Conservation (phyloP, 2,329 filamentous ascomycete genomes). For the Fusarium avenaceum region DNA sequence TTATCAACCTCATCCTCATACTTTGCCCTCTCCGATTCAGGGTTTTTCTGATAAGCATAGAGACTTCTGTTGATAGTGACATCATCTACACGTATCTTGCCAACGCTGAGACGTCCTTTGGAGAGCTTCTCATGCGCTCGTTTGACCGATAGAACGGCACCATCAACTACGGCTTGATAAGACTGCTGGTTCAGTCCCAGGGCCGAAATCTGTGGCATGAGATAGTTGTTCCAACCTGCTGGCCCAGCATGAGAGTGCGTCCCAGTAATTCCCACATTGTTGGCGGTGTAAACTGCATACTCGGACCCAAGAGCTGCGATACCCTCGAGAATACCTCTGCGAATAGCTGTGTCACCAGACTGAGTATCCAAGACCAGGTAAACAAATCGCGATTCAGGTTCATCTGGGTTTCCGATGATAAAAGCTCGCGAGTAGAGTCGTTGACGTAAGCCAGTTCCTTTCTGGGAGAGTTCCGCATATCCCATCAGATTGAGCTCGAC, state of each 20-base stretch:
- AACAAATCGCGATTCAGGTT: background rate
- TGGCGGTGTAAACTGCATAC: background rate
- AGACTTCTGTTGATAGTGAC: slow-evolving; percentile 24
- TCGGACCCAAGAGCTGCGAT: slow-evolving; percentile 5
- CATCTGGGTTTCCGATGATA: background rate
- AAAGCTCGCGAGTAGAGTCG: slow-evolving; percentile 9
- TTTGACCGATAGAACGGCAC: slow-evolving; percentile 2
- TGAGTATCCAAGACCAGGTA: slow-evolving; percentile 8
- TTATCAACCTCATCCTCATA: slow-evolving; percentile 17
- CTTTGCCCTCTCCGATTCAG: background rate
- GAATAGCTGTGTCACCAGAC: slow-evolving; percentile 13
- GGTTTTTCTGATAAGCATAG: background rate
- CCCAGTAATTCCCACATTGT: slow-evolving; percentile 13
- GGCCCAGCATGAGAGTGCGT: slow-evolving; percentile 8
- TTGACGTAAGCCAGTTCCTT: slow-evolving; percentile 14
- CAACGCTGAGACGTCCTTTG: slow-evolving; percentile 9
- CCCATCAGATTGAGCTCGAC: slow-evolving; percentile 27
- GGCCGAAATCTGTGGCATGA: slow-evolving; percentile 20
- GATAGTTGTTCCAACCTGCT: slow-evolving; percentile 18
- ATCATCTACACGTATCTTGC: slow-evolving; percentile 11
- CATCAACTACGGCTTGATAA: slow-evolving; percentile 10
- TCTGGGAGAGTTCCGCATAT: slow-evolving; percentile 5
- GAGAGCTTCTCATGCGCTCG: slow-evolving; percentile 6
- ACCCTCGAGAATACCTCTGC: background rate
- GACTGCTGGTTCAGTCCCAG: slow-evolving; percentile 11